phyloP scores from a whole-genome alignment of 2,329 filamentous ascomycete species.

The Scedosporium boydii region DNA sequence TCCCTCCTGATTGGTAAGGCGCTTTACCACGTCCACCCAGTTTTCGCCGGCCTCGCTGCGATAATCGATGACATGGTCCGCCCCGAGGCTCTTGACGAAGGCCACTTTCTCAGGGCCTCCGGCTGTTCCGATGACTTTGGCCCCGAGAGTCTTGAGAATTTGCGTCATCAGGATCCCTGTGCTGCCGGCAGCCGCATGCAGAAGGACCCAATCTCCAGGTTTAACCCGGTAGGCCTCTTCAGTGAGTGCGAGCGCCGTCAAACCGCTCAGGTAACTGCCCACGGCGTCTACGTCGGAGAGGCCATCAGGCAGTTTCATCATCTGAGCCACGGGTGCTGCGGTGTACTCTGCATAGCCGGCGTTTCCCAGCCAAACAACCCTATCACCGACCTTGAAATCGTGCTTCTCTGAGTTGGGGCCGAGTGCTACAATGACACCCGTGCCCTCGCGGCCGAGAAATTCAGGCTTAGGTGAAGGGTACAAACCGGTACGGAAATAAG shows the following conservation, averaged over 20 bases:
- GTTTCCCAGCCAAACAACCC: not conserved
- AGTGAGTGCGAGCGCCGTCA: conserved; percentile 11
- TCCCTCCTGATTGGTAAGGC: not conserved
- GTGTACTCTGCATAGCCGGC: no score
- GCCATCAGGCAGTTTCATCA: not conserved
- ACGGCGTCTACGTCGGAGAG: not conserved
- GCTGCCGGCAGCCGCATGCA: conserved; percentile 26
- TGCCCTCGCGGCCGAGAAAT: not conserved
- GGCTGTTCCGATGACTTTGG: conserved; percentile 32
- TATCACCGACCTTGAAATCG: not conserved
- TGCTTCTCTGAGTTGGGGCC: not conserved
- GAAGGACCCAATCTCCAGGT: conserved; percentile 11
- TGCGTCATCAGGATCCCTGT: conserved; percentile 34
- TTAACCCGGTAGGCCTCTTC: conserved; percentile 15
- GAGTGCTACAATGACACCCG: not conserved
- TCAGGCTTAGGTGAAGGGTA: not conserved
- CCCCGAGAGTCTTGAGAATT: conserved; percentile 25
- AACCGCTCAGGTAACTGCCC: not conserved
- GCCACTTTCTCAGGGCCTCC: conserved; percentile 30
- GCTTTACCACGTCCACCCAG: not conserved
- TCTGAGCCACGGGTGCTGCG: not conserved
- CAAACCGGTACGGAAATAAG: not conserved
- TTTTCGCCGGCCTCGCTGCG: not conserved
- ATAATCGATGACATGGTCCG: conserved; percentile 34
- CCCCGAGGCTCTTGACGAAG: conserved; percentile 31